Percentiles rank a stretch among this genome's conserved stretches.
Evolutionary conservation across 495 filamentous ascomycete species (phyloP).

Genomic region (Chaetomium tenue): DNA sequence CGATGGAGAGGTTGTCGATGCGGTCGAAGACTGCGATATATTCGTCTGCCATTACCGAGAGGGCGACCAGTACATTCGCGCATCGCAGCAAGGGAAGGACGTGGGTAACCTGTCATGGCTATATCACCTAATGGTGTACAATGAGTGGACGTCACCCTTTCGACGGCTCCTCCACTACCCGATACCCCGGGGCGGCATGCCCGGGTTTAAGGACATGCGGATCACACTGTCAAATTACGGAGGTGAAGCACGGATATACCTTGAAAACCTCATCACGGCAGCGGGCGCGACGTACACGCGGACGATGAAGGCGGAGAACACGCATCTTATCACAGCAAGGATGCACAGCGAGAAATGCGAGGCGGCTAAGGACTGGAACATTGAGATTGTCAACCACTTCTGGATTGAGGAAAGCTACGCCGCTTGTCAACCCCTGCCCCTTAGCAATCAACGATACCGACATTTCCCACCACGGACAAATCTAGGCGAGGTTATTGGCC

Average conservation of each 20-base stretch:
- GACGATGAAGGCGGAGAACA: constrained; percentile 90
- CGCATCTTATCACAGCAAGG: constrained; percentile 90
- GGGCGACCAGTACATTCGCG: constrained; percentile 71
- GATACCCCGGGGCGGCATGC: constrained; percentile 66
- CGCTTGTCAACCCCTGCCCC: constrained; percentile 66
- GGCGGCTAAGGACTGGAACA: constrained; percentile 87
- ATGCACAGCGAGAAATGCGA: constrained; percentile 83
- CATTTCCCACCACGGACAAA: constrained; percentile 87
- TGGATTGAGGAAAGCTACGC: constrained; percentile 99
- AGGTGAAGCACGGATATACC: constrained; percentile 86
- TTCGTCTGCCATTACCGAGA: constrained; percentile 87
- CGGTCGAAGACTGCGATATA: constrained; percentile 70
- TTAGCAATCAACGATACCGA: constrained; percentile 69
- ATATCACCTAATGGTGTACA: constrained; percentile 83
- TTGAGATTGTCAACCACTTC: constrained; percentile 87
- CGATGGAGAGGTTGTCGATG: constrained; percentile 64
- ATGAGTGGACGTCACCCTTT: constrained; percentile 81
- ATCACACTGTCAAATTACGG: constrained; percentile 96
- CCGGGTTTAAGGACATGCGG: constrained; percentile 69
- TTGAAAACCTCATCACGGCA: constrained; percentile 85
- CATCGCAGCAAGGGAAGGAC: constrained; percentile 69
- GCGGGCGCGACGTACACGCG: constrained; percentile 85
- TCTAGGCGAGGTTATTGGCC: constrained; percentile 85
- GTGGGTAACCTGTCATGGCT: constrained; percentile 94
- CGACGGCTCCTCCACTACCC: constrained; percentile 87